phyloP scores from a whole-genome alignment of 164 flowering plant genomes.

The Akebia trifoliata region DNA sequence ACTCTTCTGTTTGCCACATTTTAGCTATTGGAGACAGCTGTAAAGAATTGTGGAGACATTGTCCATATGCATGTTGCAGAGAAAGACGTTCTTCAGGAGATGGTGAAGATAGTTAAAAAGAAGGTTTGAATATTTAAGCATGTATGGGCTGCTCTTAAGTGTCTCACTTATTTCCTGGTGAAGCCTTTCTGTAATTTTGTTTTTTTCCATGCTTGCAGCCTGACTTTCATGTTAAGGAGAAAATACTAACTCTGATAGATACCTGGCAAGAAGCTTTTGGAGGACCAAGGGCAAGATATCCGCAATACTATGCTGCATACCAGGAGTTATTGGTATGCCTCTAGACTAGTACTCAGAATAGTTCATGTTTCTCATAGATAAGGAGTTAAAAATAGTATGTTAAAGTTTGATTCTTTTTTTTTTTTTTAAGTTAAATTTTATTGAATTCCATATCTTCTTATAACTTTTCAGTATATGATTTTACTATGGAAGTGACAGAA shows the following conservation, averaged over 20 bases:
- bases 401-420: no score
- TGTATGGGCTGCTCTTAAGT: not conserved
- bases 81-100: slow-evolving; percentile 81
- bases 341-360: slow-evolving; percentile 1
- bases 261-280: slow-evolving; percentile 99
- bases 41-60: slow-evolving; percentile 93
- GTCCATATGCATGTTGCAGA: slow-evolving; percentile 99
- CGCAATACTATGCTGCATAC: slow-evolving; percentile 86
- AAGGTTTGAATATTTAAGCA: slow-evolving; percentile 47
- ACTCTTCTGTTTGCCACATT: slow-evolving; percentile 11
- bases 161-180: not conserved
- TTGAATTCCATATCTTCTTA: not conserved
- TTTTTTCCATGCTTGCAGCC: slow-evolving; percentile 51
- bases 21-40: slow-evolving; percentile 84
- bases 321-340: slow-evolving; percentile 81
- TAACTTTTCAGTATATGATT: no score
- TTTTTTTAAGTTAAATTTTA: no score
- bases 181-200: not conserved
- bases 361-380: not conserved
- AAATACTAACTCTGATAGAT: slow-evolving; percentile 81
- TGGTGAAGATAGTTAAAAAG: slow-evolving; percentile 87
- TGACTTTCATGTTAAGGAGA: slow-evolving; percentile 84
- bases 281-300: slow-evolving; percentile 94
- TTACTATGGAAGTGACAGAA: not conserved
- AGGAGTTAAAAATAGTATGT: not conserved